Percentiles rank a stretch among this genome's conserved stretches.
phyloP scores from a whole-genome alignment of 768 basidiomycete genomes.

The Boletus barrowsii region DNA sequence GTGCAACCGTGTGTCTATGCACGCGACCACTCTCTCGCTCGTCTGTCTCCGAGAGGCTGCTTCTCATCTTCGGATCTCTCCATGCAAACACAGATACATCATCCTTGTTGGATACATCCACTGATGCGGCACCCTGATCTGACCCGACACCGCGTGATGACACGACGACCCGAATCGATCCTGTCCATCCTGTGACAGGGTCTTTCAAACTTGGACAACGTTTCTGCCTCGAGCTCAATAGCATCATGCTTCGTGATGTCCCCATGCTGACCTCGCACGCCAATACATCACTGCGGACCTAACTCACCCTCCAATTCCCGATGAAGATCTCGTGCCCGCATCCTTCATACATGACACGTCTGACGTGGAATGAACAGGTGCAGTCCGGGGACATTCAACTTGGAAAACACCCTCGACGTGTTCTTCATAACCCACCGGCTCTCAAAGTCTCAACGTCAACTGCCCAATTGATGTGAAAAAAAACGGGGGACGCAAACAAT shows the following conservation, averaged over 20 bases:
- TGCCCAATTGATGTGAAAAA: constrained; percentile 12
- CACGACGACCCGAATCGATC: background rate
- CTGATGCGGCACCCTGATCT: background rate
- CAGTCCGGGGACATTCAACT: constrained; percentile 10
- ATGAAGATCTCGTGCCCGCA: constrained; percentile 16
- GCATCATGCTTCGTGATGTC: constrained; percentile 12
- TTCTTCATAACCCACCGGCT: constrained; percentile 21
- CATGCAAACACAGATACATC: background rate
- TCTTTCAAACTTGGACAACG: constrained; percentile 24
- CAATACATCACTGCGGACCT: constrained; percentile 26
- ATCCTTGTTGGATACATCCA: background rate
- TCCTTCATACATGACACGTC: constrained; percentile 6
- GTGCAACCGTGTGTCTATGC: too few species aligned
- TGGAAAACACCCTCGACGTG: constrained; percentile 15
- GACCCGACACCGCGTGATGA: constrained; percentile 4
- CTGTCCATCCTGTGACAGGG: constrained; percentile 11
- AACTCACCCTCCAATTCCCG: constrained; percentile 25
- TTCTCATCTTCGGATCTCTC: too few species aligned
- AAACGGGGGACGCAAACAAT: constrained; percentile 9
- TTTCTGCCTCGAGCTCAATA: constrained; percentile 24
- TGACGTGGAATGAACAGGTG: constrained; percentile 4
- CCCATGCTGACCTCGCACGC: constrained; percentile 10
- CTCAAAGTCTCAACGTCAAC: background rate
- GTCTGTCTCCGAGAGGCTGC: too few species aligned
- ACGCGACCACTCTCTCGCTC: too few species aligned